Evolutionary conservation across 805 yeast species (phyloP), one percentile per base, ranked within the genome.

Genomic region (Hanseniaspora jakobsenii): DNA sequence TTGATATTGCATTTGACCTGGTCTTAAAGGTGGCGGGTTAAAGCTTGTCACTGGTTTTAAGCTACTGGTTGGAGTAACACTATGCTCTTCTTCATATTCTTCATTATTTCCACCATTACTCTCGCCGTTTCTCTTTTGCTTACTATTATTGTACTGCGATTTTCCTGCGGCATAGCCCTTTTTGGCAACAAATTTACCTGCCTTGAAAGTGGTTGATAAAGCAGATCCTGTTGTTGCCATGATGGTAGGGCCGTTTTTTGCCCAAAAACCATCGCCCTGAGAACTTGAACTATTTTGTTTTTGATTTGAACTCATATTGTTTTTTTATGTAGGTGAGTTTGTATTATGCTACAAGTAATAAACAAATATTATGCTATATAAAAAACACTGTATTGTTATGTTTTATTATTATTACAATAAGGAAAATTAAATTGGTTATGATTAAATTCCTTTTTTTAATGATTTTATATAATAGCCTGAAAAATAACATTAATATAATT

Each of bases 131-230:
- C 48, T 32, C 47, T 48, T 30, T 27, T 47, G 36, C 42, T 49
- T 32, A 52, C 54, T 35, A 47, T 48, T 48, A 29, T 56, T 53
- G 38, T 55, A 55, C 21, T 58, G 63, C 41, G 58, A 61, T 50
- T 65, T 65, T 6, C 65, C 63, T 1, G 66, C 67, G 19, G 57
- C 49, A 39, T 65, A 65, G 7, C 70, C 69, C 2, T 67, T 57
- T 50, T 65, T 65, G 6, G 67, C 65, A 1, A 63, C 67, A 14
- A 47, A 57, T 46, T 65, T 66, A 0, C 70, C 62, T 9, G 70
- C 70, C 32, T 58, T 56, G 49, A 55, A 62, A 13, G 66, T 56
- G 26, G 53, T 53, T 38, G 63, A 63, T 2, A 68, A 67, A 2
- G 63, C 66, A 2, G 63, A 51, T 3, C 56, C 51, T 2, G 63